These are phyloP conservation scores for Cryoendolithus antarcticus DNA, from an alignment of 2,329 filamentous ascomycete species.

Conservation along the genomic window DNA sequence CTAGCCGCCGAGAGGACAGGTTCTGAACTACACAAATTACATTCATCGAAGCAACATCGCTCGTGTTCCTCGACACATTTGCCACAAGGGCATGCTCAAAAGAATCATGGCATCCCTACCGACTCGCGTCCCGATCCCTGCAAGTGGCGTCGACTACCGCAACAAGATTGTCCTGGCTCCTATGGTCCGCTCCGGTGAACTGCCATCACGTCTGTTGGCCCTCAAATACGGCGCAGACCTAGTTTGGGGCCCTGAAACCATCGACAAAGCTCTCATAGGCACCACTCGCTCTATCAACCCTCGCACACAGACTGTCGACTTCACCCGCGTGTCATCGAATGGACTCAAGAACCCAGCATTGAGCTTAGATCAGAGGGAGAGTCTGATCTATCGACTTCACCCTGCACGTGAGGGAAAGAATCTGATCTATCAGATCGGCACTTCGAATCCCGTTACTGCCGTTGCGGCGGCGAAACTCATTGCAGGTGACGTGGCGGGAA, in stretches of 20 bases:
- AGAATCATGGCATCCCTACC: constrained; percentile 22
- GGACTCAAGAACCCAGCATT: constrained; percentile 46
- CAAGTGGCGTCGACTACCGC: constrained; percentile 82
- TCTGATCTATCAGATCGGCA: constrained; percentile 87
- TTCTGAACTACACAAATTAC: too few relatives aligned
- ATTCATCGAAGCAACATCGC: too few relatives aligned
- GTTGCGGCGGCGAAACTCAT: constrained; percentile 76
- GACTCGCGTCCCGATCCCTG: constrained; percentile 70
- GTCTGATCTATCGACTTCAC: constrained; percentile 73
- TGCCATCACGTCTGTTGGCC: constrained; percentile 76
- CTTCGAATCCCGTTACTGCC: constrained; percentile 67
- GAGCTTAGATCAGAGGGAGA: constrained; percentile 41
- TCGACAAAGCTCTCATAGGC: constrained; percentile 85
- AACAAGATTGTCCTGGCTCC: constrained; percentile 89
- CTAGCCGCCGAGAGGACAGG: too few relatives aligned
- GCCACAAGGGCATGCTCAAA: constrained; percentile 8
- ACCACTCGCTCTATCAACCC: constrained; percentile 67
- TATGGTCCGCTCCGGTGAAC: constrained; percentile 82
- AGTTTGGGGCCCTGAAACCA: constrained; percentile 94
- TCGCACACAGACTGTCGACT: constrained; percentile 69
- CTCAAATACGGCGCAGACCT: constrained; percentile 93
- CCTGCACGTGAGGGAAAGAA: constrained; percentile 61
- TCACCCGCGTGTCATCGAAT: constrained; percentile 63
- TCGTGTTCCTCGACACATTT: too few relatives aligned
- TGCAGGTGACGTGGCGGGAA: constrained; percentile 77